Base-by-base conservation (phyloP, 2,329 filamentous ascomycete genomes). In the Phoma sp. region DNA sequence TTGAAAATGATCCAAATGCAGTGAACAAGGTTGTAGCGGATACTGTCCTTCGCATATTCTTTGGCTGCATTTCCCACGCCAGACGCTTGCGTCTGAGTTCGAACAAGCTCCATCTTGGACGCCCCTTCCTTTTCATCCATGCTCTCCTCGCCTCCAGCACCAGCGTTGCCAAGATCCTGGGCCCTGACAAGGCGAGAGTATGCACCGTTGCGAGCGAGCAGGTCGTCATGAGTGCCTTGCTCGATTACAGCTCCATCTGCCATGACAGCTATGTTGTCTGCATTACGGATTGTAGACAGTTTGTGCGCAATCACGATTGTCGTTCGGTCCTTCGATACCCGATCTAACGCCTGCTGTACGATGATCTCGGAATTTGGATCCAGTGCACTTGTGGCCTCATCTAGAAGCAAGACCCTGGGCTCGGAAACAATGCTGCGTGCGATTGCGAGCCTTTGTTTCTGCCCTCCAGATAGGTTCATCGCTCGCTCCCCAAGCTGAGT, bases 261-360 rank as follows among this genome's bases (percentile, higher is more conserved):
- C 87, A 99, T 93, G 61, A 97, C 93, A 17, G 96, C 91, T 64
- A 99, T 98, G 68, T 96, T 97, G 74, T 98, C 89, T 0, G 93
- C 93, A 61, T 92, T 88, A 73, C 87, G 92, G 77, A 98, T 96
- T 4, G 95, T 99, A 0, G 92, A 96, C 6, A 98, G 81, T 66
- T 93, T 90, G 77, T 99, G 95, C 34, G 95, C 95, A 74, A 99
- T 98, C 7, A 93, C 90, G 66, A 98, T 96, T 2, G 93, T 98
- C 0, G 95, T 99, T 47, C 95, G 86, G 23, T 92, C 92, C 59
- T 88, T 83, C 0, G 93, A 84, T 18, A 93, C 93, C 38, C 85
- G 88, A 66, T 98, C 92, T 10, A 99, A 82, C 14, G 95, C 95
- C 38, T 90, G 90, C 74, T 98, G 95, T 1, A 99, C 93, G 10